Evolutionary conservation across 2,329 filamentous ascomycete species (phyloP).

Genomic region (Fusarium sp.): DNA sequence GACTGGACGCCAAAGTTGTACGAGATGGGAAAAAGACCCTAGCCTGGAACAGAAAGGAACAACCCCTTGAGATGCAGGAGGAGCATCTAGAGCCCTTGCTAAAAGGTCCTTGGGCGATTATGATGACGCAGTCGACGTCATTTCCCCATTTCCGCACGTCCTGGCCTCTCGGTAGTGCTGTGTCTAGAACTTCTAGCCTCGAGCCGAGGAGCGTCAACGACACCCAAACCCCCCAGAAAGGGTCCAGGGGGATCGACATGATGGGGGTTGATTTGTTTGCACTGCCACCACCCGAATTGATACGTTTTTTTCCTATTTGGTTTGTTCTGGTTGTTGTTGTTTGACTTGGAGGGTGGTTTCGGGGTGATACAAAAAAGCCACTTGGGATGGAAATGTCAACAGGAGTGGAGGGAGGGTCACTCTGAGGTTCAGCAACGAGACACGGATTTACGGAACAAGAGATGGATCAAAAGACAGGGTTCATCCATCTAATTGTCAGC

Average conservation of each 20-base stretch:
- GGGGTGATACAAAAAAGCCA: not conserved
- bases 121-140: constrained; percentile 24
- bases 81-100: constrained; percentile 1
- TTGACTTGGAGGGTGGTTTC: not conserved
- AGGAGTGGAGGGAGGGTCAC: not conserved
- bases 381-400: not conserved
- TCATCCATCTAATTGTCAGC: not conserved
- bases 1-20: not conserved
- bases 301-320: not conserved
- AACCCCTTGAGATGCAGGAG: not conserved
- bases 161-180: constrained; percentile 24
- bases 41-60: not conserved
- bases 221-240: not conserved
- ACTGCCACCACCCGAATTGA: not conserved
- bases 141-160: constrained; percentile 18
- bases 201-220: not conserved
- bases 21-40: not conserved
- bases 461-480: not conserved
- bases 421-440: not conserved
- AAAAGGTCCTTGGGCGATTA: not conserved
- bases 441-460: not conserved
- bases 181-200: constrained; percentile 31
- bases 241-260: constrained; percentile 17
- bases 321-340: not conserved
- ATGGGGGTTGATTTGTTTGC: not conserved